A percentile compares a stretch with the other conserved stretches of the same genome.
Conservation (phyloP, 1,284 basidiomycete genomes). For the Papiliotrema flavescens region DNA sequence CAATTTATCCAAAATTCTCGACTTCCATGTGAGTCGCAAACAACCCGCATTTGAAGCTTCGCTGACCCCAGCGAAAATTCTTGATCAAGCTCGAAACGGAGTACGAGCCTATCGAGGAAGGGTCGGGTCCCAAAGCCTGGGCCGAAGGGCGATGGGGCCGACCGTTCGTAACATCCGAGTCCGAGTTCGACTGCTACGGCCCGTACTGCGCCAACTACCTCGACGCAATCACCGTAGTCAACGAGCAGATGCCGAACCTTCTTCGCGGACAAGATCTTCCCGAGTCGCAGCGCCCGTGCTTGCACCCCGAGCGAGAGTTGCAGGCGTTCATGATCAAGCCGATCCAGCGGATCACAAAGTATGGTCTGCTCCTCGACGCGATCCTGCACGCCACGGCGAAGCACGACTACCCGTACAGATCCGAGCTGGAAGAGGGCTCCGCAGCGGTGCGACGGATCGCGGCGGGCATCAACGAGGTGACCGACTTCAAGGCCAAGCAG, state of each 20-base stretch:
- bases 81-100: constrained; percentile 89
- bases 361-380: constrained; percentile 61
- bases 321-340: constrained; percentile 78
- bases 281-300: constrained; percentile 30
- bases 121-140: constrained; percentile 56
- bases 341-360: constrained; percentile 73
- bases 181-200: constrained; percentile 90
- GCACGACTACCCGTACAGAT: constrained; percentile 63
- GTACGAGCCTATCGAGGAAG: constrained; percentile 58
- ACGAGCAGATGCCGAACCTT: constrained; percentile 77
- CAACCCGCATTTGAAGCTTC: background rate
- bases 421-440: constrained; percentile 79
- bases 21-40: constrained; percentile 64
- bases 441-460: constrained; percentile 88
- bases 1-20: constrained; percentile 89
- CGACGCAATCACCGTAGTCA: constrained; percentile 77
- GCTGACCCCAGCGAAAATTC: constrained; percentile 64
- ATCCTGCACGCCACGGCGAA: constrained; percentile 41
- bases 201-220: constrained; percentile 97
- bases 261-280: constrained; percentile 47
- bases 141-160: constrained; percentile 85
- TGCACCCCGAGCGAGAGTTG: constrained; percentile 60
- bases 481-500: constrained; percentile 66
- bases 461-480: constrained; percentile 93
- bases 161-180: constrained; percentile 71